Evolutionary conservation across 1,284 basidiomycete species (phyloP), one percentile per base, ranked within the genome.

Genomic region (Hypsizygus ulmarius): DNA sequence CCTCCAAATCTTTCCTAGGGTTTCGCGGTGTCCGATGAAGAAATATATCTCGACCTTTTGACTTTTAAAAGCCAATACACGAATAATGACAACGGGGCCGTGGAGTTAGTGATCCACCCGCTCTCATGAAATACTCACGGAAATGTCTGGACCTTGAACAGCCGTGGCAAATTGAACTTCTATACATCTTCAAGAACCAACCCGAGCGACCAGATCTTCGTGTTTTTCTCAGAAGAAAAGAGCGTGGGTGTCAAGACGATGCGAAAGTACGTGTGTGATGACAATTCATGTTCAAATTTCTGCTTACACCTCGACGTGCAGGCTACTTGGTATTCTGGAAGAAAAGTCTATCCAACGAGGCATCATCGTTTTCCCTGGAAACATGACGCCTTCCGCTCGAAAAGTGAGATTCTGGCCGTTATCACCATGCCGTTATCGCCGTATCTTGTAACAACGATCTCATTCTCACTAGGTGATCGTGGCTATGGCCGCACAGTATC

Each of bases 221-320:
- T 99, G 14, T 97, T 90, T 69, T 99, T 97, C 70, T 87, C 91
- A 16, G 88, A 93, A 36, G 95, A 97, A 68, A 82, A 79, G 64
- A 94, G 89, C 57, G 94, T 97, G 6, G 90, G 92, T 51, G 92
- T 97, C 45, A 94, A 94, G 68, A 91, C 92, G 2, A 96, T 97
- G 90, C 79, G 93, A 73, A 94, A 91, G 94, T 96, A 64, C 55
- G 88, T 75, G 27, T 12, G 36, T 25, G 9, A 14, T 41, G 32
- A 43, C n/a, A 35, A 12, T 25, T n/a, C 49, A 32, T 33, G 9
- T 28, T 35, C 16, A 43, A 34, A 42, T 8, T 43, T 43, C 18
- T 36, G 6, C 47, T 41, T 37, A 44, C 34, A 9, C 45, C 48
- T 15, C 44, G 45, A 47, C 21, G 30, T 45, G n/a, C 64, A 97